Conservation (phyloP, 805 yeast species). For the Yarrowia bubula region DNA sequence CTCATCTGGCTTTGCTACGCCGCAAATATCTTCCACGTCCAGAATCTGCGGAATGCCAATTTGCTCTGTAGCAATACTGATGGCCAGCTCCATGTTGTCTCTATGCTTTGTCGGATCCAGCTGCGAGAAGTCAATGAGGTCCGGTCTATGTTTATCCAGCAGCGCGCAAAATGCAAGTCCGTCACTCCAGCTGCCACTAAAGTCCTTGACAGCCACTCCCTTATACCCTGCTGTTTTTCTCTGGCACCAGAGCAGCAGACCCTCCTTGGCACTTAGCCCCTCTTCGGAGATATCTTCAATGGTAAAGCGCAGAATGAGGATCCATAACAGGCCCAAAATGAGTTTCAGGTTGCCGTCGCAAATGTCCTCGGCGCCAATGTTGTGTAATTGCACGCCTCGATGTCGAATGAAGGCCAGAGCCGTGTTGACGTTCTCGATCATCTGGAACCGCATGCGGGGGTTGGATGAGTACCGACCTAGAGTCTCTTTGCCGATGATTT, state of each 20-base stretch:
- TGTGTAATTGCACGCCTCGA: constrained; percentile 40
- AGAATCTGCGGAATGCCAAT: constrained; percentile 53
- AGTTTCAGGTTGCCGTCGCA: constrained; percentile 92
- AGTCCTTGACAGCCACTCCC: constrained; percentile 47
- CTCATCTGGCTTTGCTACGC: constrained; percentile 54
- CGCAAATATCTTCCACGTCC: constrained; percentile 53
- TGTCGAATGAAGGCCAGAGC: constrained; percentile 42
- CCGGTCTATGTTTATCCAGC: constrained; percentile 45
- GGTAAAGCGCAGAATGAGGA: constrained; percentile 42
- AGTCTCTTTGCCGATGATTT: constrained; percentile 40
- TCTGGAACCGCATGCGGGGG: constrained; percentile 42
- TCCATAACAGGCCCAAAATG: constrained; percentile 87
- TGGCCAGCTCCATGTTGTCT: constrained; percentile 42
- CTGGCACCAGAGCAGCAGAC: constrained; percentile 56
- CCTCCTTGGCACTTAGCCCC: constrained; percentile 45
- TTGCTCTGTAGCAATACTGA: constrained; percentile 46
- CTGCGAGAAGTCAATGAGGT: constrained; percentile 41
- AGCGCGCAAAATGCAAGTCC: constrained; percentile 51
- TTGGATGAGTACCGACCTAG: constrained; percentile 39
- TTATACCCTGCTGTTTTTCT: constrained; percentile 43
- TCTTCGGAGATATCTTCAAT: constrained; percentile 43
- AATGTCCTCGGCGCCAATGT: constrained; percentile 71
- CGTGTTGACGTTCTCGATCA: constrained; percentile 41
- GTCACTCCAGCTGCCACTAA: constrained; percentile 55
- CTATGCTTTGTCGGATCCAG: constrained; percentile 37